phyloP scores from a whole-genome alignment of 1,139 yeast genomes.

The Geotrichum phurueaensis region DNA sequence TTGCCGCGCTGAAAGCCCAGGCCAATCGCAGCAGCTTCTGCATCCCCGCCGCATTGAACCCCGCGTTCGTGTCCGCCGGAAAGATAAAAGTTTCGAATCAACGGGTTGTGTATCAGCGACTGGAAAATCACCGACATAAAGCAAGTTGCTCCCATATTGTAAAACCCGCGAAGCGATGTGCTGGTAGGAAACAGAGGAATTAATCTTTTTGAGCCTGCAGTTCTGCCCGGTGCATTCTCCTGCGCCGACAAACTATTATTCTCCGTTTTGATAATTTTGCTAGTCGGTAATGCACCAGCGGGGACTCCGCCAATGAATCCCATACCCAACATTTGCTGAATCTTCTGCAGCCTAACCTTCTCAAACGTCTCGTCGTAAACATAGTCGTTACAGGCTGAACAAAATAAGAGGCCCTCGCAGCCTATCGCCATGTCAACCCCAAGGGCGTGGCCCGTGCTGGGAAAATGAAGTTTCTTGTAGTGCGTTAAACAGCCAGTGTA shows the following conservation, averaged over 20 bases:
- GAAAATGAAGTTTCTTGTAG: constrained; percentile 53
- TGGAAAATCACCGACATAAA: constrained; percentile 89
- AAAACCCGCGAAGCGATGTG: constrained; percentile 77
- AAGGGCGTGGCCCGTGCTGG: constrained; percentile 59
- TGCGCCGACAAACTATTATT: constrained; percentile 11
- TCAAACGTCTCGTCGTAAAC: constrained; percentile 58
- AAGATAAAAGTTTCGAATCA: constrained; percentile 69
- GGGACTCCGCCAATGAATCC: constrained; percentile 15
- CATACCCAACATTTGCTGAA: constrained; percentile 12
- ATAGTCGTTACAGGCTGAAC: constrained; percentile 72
- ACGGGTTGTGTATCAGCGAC: constrained; percentile 81
- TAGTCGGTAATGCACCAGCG: constrained; percentile 11
- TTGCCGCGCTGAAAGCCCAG: not conserved
- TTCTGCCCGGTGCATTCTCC: constrained; percentile 17
- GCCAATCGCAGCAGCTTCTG: not conserved
- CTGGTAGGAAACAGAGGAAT: constrained; percentile 56
- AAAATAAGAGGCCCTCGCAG: constrained; percentile 40
- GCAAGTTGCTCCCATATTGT: constrained; percentile 94
- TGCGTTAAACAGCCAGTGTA: constrained; percentile 73
- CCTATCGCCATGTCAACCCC: constrained; percentile 40
- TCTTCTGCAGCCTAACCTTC: constrained; percentile 40
- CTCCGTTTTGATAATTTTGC: not conserved
- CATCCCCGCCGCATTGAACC: constrained; percentile 20
- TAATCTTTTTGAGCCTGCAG: constrained; percentile 25
- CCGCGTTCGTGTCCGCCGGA: constrained; percentile 53